Evolutionary conservation across 2,329 filamentous ascomycete genomes (phyloP), one percentile per base, ranked within the genome.

Genomic region (Beauveria rudraprayagi): DNA sequence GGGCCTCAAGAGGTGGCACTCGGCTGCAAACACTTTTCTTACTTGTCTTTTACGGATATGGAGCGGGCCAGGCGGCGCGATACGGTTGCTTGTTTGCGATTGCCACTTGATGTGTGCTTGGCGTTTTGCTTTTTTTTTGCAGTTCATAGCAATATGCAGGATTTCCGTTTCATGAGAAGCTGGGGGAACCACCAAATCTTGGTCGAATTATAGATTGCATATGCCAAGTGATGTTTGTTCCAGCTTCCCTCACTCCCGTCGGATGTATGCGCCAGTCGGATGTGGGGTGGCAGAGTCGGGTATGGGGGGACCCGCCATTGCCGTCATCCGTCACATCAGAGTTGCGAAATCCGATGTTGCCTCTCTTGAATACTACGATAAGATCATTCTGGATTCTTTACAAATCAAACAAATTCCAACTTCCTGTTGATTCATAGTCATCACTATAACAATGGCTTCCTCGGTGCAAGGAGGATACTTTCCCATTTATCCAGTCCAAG

Each of bases 401-500:
- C 48, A 5, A 40, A 22, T 9, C 2, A 8, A 0, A 41, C 22
- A 11, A 2, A 19, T 16, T 26, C 1, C 17, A n/a, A 19, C n/a
- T 22, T 19, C 5, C 8, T 58, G n/a, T 41, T n/a, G 5, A 8
- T 16, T 19, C 9, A 26, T 1, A 19, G 5, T 16, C 14, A 17
- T n/a, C 14, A 28, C 16, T 5, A 11, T 16, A 16, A 60, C 10
- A 11, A 61, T 61, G 60, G 24, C 47, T 24, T 43, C 59, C 11
- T 19, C 54, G n/a, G 54, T 11, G 37, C 56, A 54, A 11, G 66
- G 68, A 26, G 69, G 67, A 26, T 73, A 72, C 63, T 63, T 69
- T 37, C 71, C 72, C 22, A 53, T 68, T 11, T 74, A 74, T 56
- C 70, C 72, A 44, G 65, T 69, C 30, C 65, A 67, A 51, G 69